Evolutionary conservation across 2,329 filamentous ascomycete genomes (phyloP).

Genomic region (Colletotrichum sp.): DNA sequence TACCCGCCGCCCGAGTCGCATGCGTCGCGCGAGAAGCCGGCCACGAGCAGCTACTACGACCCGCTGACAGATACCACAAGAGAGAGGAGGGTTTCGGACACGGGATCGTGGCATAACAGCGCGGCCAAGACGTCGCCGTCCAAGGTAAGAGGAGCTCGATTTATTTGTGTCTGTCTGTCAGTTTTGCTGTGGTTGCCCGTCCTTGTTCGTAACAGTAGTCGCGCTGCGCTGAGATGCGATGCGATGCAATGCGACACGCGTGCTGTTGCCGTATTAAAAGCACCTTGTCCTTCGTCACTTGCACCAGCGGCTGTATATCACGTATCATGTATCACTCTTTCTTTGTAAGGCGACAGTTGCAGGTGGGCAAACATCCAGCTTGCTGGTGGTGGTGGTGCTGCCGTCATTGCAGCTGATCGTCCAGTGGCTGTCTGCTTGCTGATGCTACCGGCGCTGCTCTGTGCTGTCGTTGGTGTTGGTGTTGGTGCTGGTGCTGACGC

Average conservation of each 20-base stretch:
- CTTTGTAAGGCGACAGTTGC: not conserved
- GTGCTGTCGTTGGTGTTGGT: not conserved
- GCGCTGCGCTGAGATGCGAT: not conserved
- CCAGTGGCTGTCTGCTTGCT: not conserved
- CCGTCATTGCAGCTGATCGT: conserved; percentile 5
- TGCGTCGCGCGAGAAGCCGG: conserved; percentile 42
- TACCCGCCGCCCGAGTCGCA: conserved; percentile 38
- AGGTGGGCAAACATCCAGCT: not conserved
- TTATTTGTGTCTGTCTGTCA: conserved; percentile 2
- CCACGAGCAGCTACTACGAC: conserved; percentile 57
- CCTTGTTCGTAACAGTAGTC: not conserved
- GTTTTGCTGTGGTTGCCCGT: not conserved
- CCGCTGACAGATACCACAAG: conserved; percentile 56
- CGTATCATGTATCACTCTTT: not conserved
- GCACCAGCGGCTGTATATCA: not conserved
- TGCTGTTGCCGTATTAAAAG: not conserved
- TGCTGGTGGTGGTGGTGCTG: not conserved
- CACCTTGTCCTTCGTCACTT: not conserved
- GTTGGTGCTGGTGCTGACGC: not conserved
- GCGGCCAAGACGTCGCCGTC: conserved; percentile 46
- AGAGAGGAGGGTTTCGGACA: conserved; percentile 52
- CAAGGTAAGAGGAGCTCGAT: conserved; percentile 46
- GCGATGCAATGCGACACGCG: not conserved
- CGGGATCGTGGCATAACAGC: conserved; percentile 47
- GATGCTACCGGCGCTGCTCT: not conserved